A percentile compares a stretch with the other conserved stretches of the same genome.
These are phyloP conservation scores for Austroboletus olivaceoglutinosus DNA, from an alignment of 1,284 basidiomycete genomes.

Conservation along the genomic window DNA sequence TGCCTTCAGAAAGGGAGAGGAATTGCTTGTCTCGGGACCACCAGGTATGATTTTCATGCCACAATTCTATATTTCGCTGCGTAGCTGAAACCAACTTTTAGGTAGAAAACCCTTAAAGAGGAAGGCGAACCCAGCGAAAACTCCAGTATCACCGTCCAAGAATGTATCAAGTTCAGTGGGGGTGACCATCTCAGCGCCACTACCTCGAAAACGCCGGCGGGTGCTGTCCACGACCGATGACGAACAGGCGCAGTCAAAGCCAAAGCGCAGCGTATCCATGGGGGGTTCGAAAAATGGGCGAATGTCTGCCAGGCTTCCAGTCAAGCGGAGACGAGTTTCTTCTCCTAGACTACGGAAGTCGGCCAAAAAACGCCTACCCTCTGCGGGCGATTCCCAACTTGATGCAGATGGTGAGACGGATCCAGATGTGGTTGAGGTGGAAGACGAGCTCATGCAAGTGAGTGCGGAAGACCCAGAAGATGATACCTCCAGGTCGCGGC, in stretches of 20 bases:
- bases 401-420: slow-evolving; percentile 36
- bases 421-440: slow-evolving; percentile 31
- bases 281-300: slow-evolving; percentile 6
- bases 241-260: slow-evolving; percentile 3
- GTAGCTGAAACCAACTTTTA: slow-evolving; percentile 10
- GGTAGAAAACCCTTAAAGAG: slow-evolving; percentile 24
- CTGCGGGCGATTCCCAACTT: slow-evolving; percentile 31
- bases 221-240: slow-evolving; percentile 6
- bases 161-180: slow-evolving; percentile 8
- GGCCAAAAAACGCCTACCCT: slow-evolving; percentile 18
- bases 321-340: slow-evolving; percentile 28
- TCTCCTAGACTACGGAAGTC: slow-evolving; percentile 27
- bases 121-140: slow-evolving; percentile 13
- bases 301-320: not conserved
- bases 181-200: slow-evolving; percentile 21
- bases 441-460: slow-evolving; percentile 34
- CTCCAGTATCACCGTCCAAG: slow-evolving; percentile 3
- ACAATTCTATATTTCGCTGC: not conserved
- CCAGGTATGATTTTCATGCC: slow-evolving; percentile 43
- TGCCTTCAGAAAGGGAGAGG: slow-evolving; percentile 54
- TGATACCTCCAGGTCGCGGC: not conserved
- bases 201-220: slow-evolving; percentile 27
- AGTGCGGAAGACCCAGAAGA: slow-evolving; percentile 25
- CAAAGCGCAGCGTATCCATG: slow-evolving; percentile 15
- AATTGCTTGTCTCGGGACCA: slow-evolving; percentile 53